Base-by-base conservation (phyloP, 1,284 basidiomycete species). In the Malassezia pachydermatis region DNA sequence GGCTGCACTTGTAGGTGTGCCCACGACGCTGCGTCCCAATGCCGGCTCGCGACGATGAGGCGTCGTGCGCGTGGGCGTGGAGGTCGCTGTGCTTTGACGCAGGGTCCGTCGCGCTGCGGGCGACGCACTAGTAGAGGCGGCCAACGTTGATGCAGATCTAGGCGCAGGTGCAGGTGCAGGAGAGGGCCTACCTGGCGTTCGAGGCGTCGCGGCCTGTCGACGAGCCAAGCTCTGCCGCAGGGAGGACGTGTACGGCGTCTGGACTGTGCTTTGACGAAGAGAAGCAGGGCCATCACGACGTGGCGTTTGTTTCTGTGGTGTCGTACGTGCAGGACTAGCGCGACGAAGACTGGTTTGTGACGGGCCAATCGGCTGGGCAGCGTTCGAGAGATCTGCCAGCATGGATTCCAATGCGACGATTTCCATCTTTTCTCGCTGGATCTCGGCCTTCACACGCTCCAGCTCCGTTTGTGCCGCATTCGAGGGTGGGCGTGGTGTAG, bases 321-420 rank as follows among this genome's bases (percentile, higher is more conserved):
- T n/a, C n/a, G n/a, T n/a, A n/a, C n/a, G n/a, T n/a, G n/a, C n/a
- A n/a, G n/a, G n/a, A n/a, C n/a, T n/a, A n/a, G n/a, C n/a, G n/a
- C n/a, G n/a, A 30, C 10, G 29, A 30, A 30, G 29, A 9, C 29
- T 9, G 29, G 29, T 30, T 30, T 9, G 29, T n/a, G 34, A 36
- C 14, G 34, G 2, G 34, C n/a, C 20, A 19, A 20, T 9, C 34
- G 34, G 9, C n/a, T 19, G 34, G 34, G 17, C 23, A 11, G 39
- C 39, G 20, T 41, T 11, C 6, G 39, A 9, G 17, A 10, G 37
- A 3, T 17, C 9, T 9, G 34, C 29, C 7, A 60, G 57, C 59
- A 67, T 61, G 36, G 60, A 62, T 24, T 67, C 65, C 22, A 70
- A 55, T 5, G 68, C 68, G n/a, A 70, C 48, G 19, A 69, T 58